Evolutionary conservation across 2,329 filamentous ascomycete species (phyloP), one percentile per base, ranked within the genome.

Genomic region (Phoma sp.): DNA sequence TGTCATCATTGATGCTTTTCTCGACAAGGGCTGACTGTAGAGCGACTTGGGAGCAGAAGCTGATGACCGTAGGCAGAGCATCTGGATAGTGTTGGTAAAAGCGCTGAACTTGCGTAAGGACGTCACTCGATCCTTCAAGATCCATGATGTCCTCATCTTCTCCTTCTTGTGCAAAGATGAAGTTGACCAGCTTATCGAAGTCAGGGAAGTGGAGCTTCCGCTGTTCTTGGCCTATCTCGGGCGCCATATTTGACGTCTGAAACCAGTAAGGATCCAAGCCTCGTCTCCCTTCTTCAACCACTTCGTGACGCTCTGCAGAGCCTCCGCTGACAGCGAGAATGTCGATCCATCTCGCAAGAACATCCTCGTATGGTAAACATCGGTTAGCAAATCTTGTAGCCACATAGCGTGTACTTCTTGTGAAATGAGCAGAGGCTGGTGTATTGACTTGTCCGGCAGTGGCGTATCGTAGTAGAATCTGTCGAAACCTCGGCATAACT

Each of bases 351-450:
- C 95, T 85, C 24, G 87, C 95, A 33, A 88, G 81, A 9, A 91
- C 82, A 67, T 96, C 92, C 19, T 82, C 82, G 65, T 92, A 97
- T 0, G 89, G 85, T 5, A 99, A 80, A 67, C 92, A 96, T 45
- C 91, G 85, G 70, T 98, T 98, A 10, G 92, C 91, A 81, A 94
- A 97, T 54, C 95, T 90, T 7, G 95, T 88, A 22, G 88, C 88
- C 19, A 91, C 88, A 75, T 93, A 95, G 7, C 91, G 86, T 31
- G 90, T 89, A 66, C 89, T 93, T 58, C 73, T 67, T 24, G 63
- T 63, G 39, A 72, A 66, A 22, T 65, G 62, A 89, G 84, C 32
- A 57, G 69, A 59, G 63, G 57, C 63, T 43, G 61, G 62, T 4
- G 58, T 58, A 10, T 51, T 58, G 2, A 55, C 33, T 43, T 64